Conservation (phyloP, 1,139 yeast species). For the Hansenula sp. region DNA sequence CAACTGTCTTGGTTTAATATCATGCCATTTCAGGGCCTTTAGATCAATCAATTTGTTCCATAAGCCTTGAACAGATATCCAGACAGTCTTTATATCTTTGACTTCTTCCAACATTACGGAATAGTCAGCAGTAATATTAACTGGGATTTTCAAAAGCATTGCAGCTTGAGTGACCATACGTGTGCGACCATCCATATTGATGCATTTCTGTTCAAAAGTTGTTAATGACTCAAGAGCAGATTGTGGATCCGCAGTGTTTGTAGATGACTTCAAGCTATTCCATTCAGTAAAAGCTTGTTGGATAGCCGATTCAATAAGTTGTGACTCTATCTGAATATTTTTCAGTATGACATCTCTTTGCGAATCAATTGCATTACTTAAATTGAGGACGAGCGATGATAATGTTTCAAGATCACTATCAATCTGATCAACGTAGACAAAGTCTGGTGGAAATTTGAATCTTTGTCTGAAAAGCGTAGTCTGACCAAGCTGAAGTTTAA, state of each 20-base stretch:
- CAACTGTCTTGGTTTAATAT: constrained; percentile 43
- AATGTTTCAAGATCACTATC: constrained; percentile 48
- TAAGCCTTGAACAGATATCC: constrained; percentile 59
- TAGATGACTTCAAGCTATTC: constrained; percentile 47
- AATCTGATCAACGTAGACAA: constrained; percentile 66
- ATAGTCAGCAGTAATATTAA: constrained; percentile 30
- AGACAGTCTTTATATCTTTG: constrained; percentile 54
- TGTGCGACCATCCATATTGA: constrained; percentile 21
- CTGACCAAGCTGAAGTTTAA: constrained; percentile 39
- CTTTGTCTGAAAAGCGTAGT: constrained; percentile 40
- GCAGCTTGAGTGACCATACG: constrained; percentile 40
- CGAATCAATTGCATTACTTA: constrained; percentile 36
- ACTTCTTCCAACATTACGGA: constrained; percentile 45
- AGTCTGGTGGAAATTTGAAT: constrained; percentile 45
- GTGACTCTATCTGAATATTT: constrained; percentile 39
- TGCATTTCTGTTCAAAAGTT: constrained; percentile 35
- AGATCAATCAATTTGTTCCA: constrained; percentile 49
- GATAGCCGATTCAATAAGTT: constrained; percentile 35
- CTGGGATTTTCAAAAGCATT: constrained; percentile 36
- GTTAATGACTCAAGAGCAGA: constrained; percentile 47
- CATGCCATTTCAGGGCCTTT: constrained; percentile 46
- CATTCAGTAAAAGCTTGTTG: constrained; percentile 36
- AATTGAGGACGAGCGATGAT: constrained; percentile 34
- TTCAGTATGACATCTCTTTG: constrained; percentile 40
- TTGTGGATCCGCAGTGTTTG: constrained; percentile 41